phyloP scores from a whole-genome alignment of 441 rosid genomes.

The Corymbia calophylla region DNA sequence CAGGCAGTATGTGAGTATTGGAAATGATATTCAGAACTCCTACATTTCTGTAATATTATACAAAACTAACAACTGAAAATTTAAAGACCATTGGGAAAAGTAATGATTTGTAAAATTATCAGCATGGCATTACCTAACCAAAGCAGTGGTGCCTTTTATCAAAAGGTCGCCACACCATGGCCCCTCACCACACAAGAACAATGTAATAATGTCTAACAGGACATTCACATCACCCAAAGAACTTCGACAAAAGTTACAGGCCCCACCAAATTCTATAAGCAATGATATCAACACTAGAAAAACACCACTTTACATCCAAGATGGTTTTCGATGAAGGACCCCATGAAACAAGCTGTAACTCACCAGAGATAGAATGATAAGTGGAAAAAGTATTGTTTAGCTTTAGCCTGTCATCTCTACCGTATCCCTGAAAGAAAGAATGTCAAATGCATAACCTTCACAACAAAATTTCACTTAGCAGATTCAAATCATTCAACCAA shows the following conservation, averaged over 20 bases:
- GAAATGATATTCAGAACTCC: neutral
- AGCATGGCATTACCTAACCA: neutral
- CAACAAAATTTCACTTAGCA: conserved; percentile 1
- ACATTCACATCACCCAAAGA: neutral
- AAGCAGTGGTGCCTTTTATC: neutral
- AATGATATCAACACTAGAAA: neutral
- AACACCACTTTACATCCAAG: neutral
- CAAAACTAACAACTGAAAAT: neutral
- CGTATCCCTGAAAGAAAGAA: conserved; percentile 51
- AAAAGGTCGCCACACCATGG: neutral
- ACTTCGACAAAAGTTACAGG: neutral
- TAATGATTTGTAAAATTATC: neutral
- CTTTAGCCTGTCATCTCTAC: conserved; percentile 69
- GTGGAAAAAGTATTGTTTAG: conserved; percentile 37
- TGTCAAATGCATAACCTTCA: neutral
- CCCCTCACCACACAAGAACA: neutral
- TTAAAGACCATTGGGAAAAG: neutral
- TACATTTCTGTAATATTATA: neutral
- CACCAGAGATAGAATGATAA: conserved; percentile 64
- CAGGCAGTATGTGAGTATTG: neutral
- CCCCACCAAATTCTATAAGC: neutral
- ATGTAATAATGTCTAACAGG: neutral
- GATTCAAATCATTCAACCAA: neutral
- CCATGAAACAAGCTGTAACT: neutral
- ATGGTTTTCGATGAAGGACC: neutral